phyloP scores from a whole-genome alignment of 2,329 filamentous ascomycete genomes.

The Pezicula rhizophila region DNA sequence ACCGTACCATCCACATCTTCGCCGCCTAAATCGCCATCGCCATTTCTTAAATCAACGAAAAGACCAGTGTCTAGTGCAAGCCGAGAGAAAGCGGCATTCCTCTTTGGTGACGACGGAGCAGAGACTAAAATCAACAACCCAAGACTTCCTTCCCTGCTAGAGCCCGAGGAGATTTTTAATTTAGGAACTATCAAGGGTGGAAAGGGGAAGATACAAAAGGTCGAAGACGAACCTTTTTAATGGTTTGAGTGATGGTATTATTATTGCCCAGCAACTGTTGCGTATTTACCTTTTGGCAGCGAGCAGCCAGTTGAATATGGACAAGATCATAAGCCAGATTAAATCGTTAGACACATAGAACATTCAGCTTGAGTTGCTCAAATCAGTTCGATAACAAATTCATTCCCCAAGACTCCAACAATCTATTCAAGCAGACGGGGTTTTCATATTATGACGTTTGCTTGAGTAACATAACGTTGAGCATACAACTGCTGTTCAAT shows the following conservation, averaged over 20 bases:
- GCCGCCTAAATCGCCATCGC: slow-evolving; percentile 21
- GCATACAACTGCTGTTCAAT: background rate
- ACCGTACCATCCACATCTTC: slow-evolving; percentile 14
- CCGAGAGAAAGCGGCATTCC: slow-evolving; percentile 27
- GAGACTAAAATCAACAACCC: slow-evolving; percentile 11
- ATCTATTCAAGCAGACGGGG: too few relatives aligned
- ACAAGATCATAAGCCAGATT: too few relatives aligned
- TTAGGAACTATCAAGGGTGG: slow-evolving; percentile 19
- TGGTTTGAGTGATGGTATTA: background rate
- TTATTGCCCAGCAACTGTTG: background rate
- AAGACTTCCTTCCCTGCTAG: slow-evolving; percentile 12
- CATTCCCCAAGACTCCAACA: too few relatives aligned
- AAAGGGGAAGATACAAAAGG: slow-evolving; percentile 10
- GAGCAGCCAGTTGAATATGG: too few relatives aligned
- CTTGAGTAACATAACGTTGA: too few relatives aligned
- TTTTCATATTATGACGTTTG: too few relatives aligned
- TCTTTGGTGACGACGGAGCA: slow-evolving; percentile 26
- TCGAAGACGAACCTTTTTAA: background rate
- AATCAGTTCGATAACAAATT: too few relatives aligned
- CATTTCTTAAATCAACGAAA: slow-evolving; percentile 23
- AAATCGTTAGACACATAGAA: too few relatives aligned
- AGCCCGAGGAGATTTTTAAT: slow-evolving; percentile 23
- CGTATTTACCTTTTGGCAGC: too few relatives aligned
- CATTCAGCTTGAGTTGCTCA: too few relatives aligned
- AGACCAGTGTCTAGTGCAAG: slow-evolving; percentile 17